A percentile compares a stretch with the other conserved stretches of the same genome.
Conservation (phyloP, 2,329 filamentous ascomycete species). For the Colletotrichum truncatum region DNA sequence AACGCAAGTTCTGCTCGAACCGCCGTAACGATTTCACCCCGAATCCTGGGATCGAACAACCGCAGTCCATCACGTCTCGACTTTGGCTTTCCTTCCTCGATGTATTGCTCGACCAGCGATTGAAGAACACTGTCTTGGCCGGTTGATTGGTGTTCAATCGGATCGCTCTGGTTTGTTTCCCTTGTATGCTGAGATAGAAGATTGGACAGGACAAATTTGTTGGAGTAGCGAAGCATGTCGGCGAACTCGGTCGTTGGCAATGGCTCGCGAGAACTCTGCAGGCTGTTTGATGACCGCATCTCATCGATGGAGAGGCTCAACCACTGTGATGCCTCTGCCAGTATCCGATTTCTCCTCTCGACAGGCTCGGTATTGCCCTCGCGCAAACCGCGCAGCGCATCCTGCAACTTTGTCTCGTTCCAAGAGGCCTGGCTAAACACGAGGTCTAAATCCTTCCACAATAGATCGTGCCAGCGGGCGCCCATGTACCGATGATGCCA, state of each 20-base stretch:
- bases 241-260: constrained; percentile 27
- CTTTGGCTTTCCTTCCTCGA: constrained; percentile 22
- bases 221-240: constrained; percentile 27
- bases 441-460: constrained; percentile 29
- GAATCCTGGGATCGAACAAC: constrained; percentile 24
- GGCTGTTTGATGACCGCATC: constrained; percentile 22
- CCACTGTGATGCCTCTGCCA: constrained; percentile 29
- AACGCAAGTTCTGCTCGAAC: constrained; percentile 42
- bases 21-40: constrained; percentile 41
- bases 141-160: background rate
- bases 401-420: constrained; percentile 14
- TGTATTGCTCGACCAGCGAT: constrained; percentile 25
- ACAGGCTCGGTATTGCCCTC: constrained; percentile 23
- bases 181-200: constrained; percentile 26
- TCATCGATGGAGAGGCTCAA: constrained; percentile 26
- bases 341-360: constrained; percentile 19
- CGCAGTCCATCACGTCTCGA: constrained; percentile 11
- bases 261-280: constrained; percentile 16
- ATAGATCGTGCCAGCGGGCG: constrained; percentile 29
- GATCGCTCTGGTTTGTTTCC: background rate
- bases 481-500: constrained; percentile 31
- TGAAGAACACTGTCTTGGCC: constrained; percentile 1
- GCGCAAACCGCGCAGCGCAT: constrained; percentile 4
- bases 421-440: constrained; percentile 29
- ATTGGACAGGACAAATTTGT: constrained; percentile 24